Base-by-base conservation (phyloP, 164 flowering plant species). In the Magnolia changhungtana region DNA sequence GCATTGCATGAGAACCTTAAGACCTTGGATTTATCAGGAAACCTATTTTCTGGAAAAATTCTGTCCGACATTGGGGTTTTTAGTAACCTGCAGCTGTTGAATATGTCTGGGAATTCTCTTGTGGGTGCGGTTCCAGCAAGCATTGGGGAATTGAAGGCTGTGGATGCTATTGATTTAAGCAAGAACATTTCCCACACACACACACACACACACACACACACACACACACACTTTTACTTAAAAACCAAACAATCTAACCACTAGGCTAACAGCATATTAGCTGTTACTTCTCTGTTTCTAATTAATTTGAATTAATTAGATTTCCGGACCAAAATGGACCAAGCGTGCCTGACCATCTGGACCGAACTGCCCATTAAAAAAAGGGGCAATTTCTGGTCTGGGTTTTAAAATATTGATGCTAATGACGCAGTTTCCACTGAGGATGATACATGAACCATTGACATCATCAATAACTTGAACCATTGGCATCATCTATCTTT, bases 81-180 rank as follows among this genome's bases (percentile, higher is more conserved):
- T 29, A 85, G 86, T 70, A 82, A 84, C 81, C 81, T 92, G 89
- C 85, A 77, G 76, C 49, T 74, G 69, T 78, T 96, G 90, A 88
- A 90, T 81, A 63, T 91, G 67, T 94, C 99, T 0, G 61, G 85
- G 29, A 96, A 96, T 80, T 84, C 82, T 77, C 83, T 96, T 1
- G 37, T 37, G 14, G 96, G 98, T 74, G 67, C 79, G 67, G 82
- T 96, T 79, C 99, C 98, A 3, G 78, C 64, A 20, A 83, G 87
- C 74, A 69, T 96, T 61, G 97, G 97, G 69, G 84, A 86, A 13
- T 75, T 96, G 81, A 91, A 87, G 81, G 75, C 78, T 23, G 73
- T 88, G 64, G 65, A n/a, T 72, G 85, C 83, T 79, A 83, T 96
- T 75, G 98, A 94, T 85, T 80, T 92, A 77, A 91, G 97, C 81